A percentile compares a stretch with the other conserved stretches of the same genome.
Conservation (phyloP, 2,329 filamentous ascomycete genomes). For the Aurifilum marmelostoma region DNA sequence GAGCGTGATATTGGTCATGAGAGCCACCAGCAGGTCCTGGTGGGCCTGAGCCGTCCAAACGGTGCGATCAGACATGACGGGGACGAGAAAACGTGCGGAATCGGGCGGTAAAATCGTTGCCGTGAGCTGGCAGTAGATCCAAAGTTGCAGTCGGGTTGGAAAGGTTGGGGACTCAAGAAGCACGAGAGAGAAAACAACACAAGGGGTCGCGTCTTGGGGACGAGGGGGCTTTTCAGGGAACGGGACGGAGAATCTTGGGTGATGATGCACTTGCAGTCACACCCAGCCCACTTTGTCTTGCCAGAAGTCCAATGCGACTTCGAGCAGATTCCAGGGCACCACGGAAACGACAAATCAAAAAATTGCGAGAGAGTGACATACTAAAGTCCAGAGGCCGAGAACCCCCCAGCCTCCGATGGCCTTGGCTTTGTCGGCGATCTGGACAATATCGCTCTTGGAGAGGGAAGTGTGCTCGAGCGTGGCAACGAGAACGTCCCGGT, state of each 20-base stretch:
- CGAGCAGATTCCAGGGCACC: neutral
- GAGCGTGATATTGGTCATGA: constrained; percentile 37
- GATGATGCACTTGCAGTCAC: constrained; percentile 6
- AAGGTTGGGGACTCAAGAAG: neutral
- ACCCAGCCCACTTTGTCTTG: neutral
- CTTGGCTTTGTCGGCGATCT: constrained; percentile 33
- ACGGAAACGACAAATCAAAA: neutral
- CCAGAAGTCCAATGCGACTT: neutral
- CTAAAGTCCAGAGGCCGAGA: constrained; percentile 35
- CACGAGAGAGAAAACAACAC: neutral
- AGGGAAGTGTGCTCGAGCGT: constrained; percentile 45
- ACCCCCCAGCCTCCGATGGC: constrained; percentile 32
- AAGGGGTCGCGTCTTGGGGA: neutral
- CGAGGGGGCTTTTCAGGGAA: neutral
- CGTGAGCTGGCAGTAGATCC: neutral
- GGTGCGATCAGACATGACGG: constrained; percentile 18
- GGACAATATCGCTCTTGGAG: constrained; percentile 32
- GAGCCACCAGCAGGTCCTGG: constrained; percentile 40
- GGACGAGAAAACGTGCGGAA: neutral
- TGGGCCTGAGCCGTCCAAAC: constrained; percentile 28
- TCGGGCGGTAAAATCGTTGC: constrained; percentile 34
- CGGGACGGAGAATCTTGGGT: neutral
- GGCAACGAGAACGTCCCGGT: constrained; percentile 49
- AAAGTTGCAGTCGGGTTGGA: neutral
- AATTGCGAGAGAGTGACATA: constrained; percentile 8